Conservation (phyloP, 2,329 filamentous ascomycete species). For the Aspergillus felis region DNA sequence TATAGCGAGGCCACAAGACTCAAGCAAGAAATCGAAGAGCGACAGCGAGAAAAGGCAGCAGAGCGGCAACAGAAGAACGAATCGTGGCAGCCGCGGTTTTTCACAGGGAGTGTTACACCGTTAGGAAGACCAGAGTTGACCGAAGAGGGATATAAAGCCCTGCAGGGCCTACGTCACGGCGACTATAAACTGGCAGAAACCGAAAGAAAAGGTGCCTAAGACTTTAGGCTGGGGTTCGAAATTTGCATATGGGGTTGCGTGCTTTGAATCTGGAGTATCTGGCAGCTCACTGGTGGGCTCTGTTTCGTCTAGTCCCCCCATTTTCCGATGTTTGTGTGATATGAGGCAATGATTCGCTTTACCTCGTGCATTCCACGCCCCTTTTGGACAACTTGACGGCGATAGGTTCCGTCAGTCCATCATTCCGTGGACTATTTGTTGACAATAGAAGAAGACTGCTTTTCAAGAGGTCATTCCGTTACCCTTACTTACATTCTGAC, state of each 20-base stretch:
- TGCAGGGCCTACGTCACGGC: constrained; percentile 54
- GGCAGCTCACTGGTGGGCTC: constrained; percentile 4
- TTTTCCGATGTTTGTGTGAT: not conserved
- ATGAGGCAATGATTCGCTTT: not conserved
- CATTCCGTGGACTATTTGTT: not conserved
- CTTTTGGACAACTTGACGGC: not conserved
- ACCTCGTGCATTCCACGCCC: not conserved
- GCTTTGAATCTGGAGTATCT: constrained; percentile 22
- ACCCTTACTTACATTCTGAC: not conserved
- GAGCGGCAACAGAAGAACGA: constrained; percentile 67
- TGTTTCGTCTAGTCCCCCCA: not conserved
- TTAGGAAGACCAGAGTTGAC: constrained; percentile 61
- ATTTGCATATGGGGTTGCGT: constrained; percentile 1
- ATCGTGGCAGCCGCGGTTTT: constrained; percentile 85
- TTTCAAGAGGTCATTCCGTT: not conserved
- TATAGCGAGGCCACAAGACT: constrained; percentile 77
- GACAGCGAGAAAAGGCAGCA: constrained; percentile 78
- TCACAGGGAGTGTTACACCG: constrained; percentile 60
- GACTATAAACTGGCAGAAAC: constrained; percentile 48
- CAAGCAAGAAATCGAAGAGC: constrained; percentile 89
- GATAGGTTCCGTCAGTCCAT: not conserved
- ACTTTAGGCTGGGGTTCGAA: not conserved
- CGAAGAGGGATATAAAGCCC: constrained; percentile 55
- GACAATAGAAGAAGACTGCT: not conserved
- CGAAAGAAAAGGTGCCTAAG: constrained; percentile 31